Evolutionary conservation across 2,329 filamentous ascomycete genomes (phyloP).

Genomic region (Aspergillus nomiae): DNA sequence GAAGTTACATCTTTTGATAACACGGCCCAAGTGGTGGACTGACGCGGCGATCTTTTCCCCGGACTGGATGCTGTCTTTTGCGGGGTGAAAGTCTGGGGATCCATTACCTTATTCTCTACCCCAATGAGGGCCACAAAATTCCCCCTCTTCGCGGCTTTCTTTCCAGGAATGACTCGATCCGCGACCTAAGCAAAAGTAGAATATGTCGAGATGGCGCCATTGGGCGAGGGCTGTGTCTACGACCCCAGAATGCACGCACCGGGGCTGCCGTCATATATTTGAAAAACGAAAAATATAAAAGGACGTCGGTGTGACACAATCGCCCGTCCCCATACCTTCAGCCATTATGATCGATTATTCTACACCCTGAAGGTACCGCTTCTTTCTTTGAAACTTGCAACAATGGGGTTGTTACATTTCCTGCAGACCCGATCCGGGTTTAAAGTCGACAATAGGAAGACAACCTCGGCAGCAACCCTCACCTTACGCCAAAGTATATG

Average conservation of each 20-base stretch:
- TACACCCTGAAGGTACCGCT: neutral
- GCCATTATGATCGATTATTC: neutral
- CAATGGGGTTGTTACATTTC: constrained; percentile 32
- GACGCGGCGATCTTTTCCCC: constrained; percentile 19
- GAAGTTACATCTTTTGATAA: neutral
- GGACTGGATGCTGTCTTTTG: constrained; percentile 6
- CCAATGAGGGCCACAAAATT: neutral
- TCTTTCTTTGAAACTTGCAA: neutral
- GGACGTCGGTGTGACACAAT: neutral
- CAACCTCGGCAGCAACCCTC: constrained; percentile 45
- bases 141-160: neutral
- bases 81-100: constrained; percentile 12
- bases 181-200: neutral
- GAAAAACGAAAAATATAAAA: neutral
- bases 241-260: neutral
- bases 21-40: constrained; percentile 17
- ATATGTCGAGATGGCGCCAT: constrained; percentile 5
- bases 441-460: constrained; percentile 35
- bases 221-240: neutral
- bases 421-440: constrained; percentile 36
- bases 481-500: constrained; percentile 48
- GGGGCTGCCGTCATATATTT: neutral
- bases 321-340: neutral
- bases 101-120: neutral
- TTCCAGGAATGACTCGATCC: constrained; percentile 2